phyloP scores from a whole-genome alignment of 2,329 filamentous ascomycete species.

The Mycosphaerella sp. region DNA sequence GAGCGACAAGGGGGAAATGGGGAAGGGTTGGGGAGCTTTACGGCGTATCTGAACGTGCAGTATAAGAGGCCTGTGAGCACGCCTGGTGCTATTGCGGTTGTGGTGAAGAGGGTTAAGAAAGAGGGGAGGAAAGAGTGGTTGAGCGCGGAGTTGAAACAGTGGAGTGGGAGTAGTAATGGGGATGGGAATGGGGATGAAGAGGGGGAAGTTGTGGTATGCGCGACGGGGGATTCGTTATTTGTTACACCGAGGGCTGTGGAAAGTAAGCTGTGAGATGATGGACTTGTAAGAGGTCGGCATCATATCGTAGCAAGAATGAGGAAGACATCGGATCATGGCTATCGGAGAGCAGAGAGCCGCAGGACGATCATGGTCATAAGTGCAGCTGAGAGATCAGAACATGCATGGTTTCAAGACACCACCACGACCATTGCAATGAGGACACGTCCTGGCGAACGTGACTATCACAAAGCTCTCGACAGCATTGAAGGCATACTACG shows the following conservation, averaged over 20 bases:
- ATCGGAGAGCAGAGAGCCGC: too few relatives aligned
- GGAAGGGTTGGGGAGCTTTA: constrained; percentile 37
- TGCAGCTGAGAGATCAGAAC: too few relatives aligned
- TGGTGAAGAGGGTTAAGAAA: constrained; percentile 36
- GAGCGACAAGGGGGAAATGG: constrained; percentile 6
- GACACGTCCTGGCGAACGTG: too few relatives aligned
- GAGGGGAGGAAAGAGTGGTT: constrained; percentile 53
- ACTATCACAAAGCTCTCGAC: too few relatives aligned
- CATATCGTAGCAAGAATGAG: too few relatives aligned
- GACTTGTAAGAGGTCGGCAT: background rate
- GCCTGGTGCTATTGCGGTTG: constrained; percentile 45
- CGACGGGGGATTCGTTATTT: constrained; percentile 52
- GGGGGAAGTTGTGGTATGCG: constrained; percentile 44
- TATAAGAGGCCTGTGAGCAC: constrained; percentile 51
- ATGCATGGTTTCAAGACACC: too few relatives aligned
- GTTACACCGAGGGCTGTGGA: constrained; percentile 30
- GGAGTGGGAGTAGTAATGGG: constrained; percentile 9
- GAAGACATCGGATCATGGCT: too few relatives aligned
- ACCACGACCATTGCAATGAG: too few relatives aligned
- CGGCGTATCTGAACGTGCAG: constrained; percentile 51
- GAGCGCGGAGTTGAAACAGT: constrained; percentile 41
- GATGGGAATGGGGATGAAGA: constrained; percentile 35
- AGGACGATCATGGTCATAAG: too few relatives aligned
- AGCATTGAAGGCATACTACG: too few relatives aligned
- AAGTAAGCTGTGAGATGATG: constrained; percentile 3